These are phyloP conservation scores for Ceriops zippeliana DNA, from an alignment of 345 rosid genomes.

Conservation along the genomic window DNA sequence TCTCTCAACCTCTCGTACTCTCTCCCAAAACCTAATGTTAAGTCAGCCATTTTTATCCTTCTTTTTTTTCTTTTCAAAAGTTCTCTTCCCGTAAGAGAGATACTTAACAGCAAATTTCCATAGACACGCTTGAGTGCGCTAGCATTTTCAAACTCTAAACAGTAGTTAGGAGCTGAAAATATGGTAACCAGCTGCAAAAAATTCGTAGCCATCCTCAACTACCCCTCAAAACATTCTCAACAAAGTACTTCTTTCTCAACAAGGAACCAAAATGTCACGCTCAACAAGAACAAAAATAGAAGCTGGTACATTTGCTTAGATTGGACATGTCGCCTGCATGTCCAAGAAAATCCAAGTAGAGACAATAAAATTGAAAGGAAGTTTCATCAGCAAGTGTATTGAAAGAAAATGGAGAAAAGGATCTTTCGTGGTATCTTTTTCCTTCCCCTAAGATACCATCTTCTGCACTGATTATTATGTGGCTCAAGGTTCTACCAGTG, in stretches of 20 bases:
- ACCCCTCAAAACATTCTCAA: constrained; percentile 28
- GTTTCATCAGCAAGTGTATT: not conserved
- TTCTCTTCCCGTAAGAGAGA: too few species aligned
- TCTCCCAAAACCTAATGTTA: too few species aligned
- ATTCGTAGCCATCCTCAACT: constrained; percentile 50
- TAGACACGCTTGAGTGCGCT: constrained; percentile 49
- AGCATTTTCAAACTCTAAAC: constrained; percentile 47
- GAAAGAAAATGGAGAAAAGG: not conserved
- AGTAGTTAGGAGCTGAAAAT: constrained; percentile 52
- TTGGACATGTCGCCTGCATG: constrained; percentile 32
- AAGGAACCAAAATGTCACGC: too few species aligned
- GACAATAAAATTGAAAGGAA: not conserved
- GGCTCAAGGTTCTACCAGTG: too few species aligned
- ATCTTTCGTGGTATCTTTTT: not conserved
- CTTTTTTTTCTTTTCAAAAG: too few species aligned
- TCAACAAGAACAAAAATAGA: too few species aligned
- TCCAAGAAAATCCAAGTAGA: constrained; percentile 2
- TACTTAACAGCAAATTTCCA: constrained; percentile 36
- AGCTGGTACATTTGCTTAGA: too few species aligned
- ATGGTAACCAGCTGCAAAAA: constrained; percentile 53
- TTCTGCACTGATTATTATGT: too few species aligned
- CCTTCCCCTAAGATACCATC: too few species aligned
- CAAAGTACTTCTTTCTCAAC: too few species aligned
- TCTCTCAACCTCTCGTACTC: too few species aligned
- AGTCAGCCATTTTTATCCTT: too few species aligned